Evolutionary conservation across 2,329 filamentous ascomycete genomes (phyloP), one percentile per base, ranked within the genome.

Genomic region (Colletotrichum tabaci): DNA sequence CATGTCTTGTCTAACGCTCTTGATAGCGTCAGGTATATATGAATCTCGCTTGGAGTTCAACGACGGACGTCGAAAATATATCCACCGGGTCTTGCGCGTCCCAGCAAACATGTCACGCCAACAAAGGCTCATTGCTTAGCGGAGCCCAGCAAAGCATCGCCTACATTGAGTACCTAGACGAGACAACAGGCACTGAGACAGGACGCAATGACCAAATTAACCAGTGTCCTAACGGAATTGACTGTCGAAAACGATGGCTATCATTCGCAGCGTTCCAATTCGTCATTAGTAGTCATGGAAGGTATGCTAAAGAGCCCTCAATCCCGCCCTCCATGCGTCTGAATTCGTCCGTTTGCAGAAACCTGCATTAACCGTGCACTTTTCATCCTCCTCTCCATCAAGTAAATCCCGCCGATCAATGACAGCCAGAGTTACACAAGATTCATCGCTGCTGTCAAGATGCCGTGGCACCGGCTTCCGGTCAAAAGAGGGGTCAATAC

Each of bases 391-490:
- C 3, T 12, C n/a, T 18, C 49, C 47, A 44, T 13, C 16, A 13
- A 12, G 8, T 53, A 44, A 21, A n/a, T 56, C 30, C 42, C 50
- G 30, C 61, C 26, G 55, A 47, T 23, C 18, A 46, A 40, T 13
- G 15, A 16, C 18, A 13, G 40, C 49, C 13, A 30, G n/a, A 2
- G 52, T 63, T 2, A 30, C 50, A 62, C 55, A 16, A 35, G 40
- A 23, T 49, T 13, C 30, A 10, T 56, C 35, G 46, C 21, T 63
- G 63, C 64, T 66, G 67, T 73, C 72, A 63, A 62, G 50, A 66
- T 69, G 64, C 21, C 16, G 72, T 73, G 62, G 12, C 26, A 73
- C 63, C 55, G 47, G n/a, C 21, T 58, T 55, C 40, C 46, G n/a
- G 40, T 58, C 13, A 66, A 47, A 55, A 52, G 60, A 46, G 49